Evolutionary conservation across 768 basidiomycete genomes (phyloP).

Genomic region (Phylloporus rhodoxanthus): DNA sequence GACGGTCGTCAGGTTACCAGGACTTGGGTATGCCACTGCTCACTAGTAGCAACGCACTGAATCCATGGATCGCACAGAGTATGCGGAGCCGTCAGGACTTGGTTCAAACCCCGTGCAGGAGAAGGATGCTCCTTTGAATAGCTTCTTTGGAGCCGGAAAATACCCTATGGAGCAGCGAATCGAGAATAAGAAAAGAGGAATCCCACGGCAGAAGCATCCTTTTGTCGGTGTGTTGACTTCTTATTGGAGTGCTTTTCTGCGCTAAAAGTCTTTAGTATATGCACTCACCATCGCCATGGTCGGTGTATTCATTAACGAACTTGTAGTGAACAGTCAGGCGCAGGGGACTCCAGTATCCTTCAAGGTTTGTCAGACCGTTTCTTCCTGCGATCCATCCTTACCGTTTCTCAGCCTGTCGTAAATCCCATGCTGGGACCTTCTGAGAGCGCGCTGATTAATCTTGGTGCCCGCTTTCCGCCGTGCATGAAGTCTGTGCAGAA

Average conservation of each 20-base stretch:
- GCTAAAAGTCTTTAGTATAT: conserved; percentile 45
- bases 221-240: conserved; percentile 53
- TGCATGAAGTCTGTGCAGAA: conserved; percentile 75
- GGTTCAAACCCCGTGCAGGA: conserved; percentile 28
- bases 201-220: conserved; percentile 77
- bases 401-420: conserved; percentile 53
- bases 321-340: conserved; percentile 64
- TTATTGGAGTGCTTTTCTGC: neutral
- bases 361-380: conserved; percentile 45
- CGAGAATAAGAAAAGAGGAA: conserved; percentile 79
- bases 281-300: conserved; percentile 60
- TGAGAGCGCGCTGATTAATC: conserved; percentile 71
- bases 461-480: conserved; percentile 89
- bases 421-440: conserved; percentile 93
- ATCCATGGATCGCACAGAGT: conserved; percentile 41
- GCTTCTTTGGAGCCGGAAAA: conserved; percentile 41
- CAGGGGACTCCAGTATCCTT: conserved; percentile 85
- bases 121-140: conserved; percentile 37
- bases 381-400: conserved; percentile 5
- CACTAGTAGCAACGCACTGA: neutral
- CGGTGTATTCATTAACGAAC: conserved; percentile 76
- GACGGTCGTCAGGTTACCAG: conserved; percentile 38
- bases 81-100: conserved; percentile 47
- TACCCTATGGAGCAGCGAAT: conserved; percentile 77
- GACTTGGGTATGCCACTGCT: conserved; percentile 43